phyloP scores from a whole-genome alignment of 164 flowering plant genomes.

The Paratinospora sagittata region DNA sequence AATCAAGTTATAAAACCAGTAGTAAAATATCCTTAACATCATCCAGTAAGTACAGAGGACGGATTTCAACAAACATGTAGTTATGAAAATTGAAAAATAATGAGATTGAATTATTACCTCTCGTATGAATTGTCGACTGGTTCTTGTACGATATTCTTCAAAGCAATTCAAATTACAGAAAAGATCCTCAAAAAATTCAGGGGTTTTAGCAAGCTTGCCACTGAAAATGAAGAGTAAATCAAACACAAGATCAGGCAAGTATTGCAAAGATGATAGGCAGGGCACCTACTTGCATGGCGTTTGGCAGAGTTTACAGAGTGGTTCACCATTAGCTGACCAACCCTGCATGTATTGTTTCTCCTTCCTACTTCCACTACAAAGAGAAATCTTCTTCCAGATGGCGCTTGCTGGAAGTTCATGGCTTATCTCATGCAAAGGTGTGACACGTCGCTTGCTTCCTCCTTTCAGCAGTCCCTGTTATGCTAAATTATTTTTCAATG shows the following conservation, averaged over 20 bases:
- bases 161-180: slow-evolving; percentile 72
- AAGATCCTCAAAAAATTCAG: slow-evolving; percentile 85
- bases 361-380: slow-evolving; percentile 39
- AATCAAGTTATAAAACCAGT: neutral
- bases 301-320: slow-evolving; percentile 96
- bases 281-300: slow-evolving; percentile 63
- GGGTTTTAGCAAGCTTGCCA: slow-evolving; percentile 55
- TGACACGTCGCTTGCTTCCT: slow-evolving; percentile 68
- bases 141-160: slow-evolving; percentile 75
- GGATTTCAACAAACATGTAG: neutral
- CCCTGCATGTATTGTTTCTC: slow-evolving; percentile 66
- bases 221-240: slow-evolving; percentile 32
- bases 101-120: slow-evolving; percentile 40
- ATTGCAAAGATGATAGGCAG: neutral
- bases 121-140: slow-evolving; percentile 66
- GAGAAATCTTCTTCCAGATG: slow-evolving; percentile 56
- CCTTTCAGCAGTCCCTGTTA: slow-evolving; percentile 78
- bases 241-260: neutral
- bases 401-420: slow-evolving; percentile 61
- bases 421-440: slow-evolving; percentile 70
- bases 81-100: neutral
- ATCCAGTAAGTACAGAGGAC: neutral
- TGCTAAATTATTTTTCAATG: neutral
- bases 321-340: slow-evolving; percentile 63
- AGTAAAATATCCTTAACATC: neutral